Conservation (phyloP, 1,139 yeast species). For the Scheffersomyces titani region DNA sequence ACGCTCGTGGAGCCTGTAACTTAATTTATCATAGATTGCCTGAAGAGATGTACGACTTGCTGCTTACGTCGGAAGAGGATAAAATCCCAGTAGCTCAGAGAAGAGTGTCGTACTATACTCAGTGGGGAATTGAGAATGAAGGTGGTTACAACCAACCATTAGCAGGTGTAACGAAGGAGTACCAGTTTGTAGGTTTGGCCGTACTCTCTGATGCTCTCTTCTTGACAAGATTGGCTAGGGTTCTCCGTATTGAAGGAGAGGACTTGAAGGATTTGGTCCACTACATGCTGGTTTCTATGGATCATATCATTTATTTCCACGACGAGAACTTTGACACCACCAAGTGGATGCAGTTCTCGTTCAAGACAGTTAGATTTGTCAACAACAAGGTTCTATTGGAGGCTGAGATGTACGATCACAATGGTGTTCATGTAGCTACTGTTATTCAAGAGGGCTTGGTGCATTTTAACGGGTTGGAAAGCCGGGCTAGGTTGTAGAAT, state of each 20-base stretch:
- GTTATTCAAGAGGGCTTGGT: conserved; percentile 69
- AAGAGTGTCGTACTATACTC: conserved; percentile 42
- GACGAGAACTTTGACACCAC: conserved; percentile 52
- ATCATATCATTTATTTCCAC: conserved; percentile 71
- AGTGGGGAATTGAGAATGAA: conserved; percentile 37
- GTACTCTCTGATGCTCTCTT: conserved; percentile 63
- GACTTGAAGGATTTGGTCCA: conserved; percentile 27
- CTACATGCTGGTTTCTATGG: conserved; percentile 58
- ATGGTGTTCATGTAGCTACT: conserved; percentile 61
- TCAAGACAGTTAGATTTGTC: conserved; percentile 52
- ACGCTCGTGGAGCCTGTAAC: conserved; percentile 16
- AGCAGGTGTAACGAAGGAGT: conserved; percentile 17
- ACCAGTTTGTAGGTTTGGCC: conserved; percentile 62
- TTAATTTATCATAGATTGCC: conserved; percentile 41
- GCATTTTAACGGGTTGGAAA: conserved; percentile 20
- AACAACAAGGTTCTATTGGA: conserved; percentile 57
- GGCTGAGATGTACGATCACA: conserved; percentile 56
- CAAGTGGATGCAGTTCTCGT: conserved; percentile 55
- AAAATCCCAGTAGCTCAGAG: conserved; percentile 33
- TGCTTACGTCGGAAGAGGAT: conserved; percentile 28
- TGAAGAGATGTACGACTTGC: conserved; percentile 32
- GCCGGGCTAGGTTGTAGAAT: conserved; percentile 14
- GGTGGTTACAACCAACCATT: conserved; percentile 8
- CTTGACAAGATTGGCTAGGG: conserved; percentile 43
- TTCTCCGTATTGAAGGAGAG: conserved; percentile 23